Conservation (phyloP, 2,329 filamentous ascomycete genomes). For the Fusarium avenaceum region DNA sequence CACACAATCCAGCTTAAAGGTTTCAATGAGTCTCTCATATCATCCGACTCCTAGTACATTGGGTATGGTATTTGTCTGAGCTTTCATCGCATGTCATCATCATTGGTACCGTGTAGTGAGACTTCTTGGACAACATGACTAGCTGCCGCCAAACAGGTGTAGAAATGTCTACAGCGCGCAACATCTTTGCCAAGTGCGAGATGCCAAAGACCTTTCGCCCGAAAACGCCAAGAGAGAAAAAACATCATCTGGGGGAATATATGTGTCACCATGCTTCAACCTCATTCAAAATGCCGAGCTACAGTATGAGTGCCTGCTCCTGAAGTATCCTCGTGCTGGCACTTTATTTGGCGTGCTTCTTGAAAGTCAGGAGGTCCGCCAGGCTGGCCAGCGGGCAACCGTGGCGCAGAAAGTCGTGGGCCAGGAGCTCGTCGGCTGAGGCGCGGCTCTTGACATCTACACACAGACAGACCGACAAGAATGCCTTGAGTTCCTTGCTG, state of each 20-base stretch:
- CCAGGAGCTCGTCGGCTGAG: conserved; percentile 88
- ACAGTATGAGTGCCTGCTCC: conserved; percentile 38
- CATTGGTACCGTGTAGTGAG: conserved; percentile 34
- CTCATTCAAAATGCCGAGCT: conserved; percentile 44
- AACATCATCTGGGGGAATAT: conserved; percentile 48
- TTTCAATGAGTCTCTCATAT: conserved; percentile 23
- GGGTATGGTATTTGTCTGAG: conserved; percentile 40
- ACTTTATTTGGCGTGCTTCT: conserved; percentile 75
- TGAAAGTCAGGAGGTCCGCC: conserved; percentile 89
- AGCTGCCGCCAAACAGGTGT: conserved; percentile 18
- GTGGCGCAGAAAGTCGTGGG: conserved; percentile 94
- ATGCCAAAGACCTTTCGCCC: conserved; percentile 45
- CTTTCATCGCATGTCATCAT: conserved; percentile 47
- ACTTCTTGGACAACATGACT: conserved; percentile 28
- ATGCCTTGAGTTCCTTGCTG: conserved; percentile 97
- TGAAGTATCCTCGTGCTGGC: conserved; percentile 30
- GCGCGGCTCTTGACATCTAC: conserved; percentile 96
- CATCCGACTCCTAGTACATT: conserved; percentile 28
- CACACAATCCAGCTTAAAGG: conserved; percentile 21
- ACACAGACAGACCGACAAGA: conserved; percentile 94
- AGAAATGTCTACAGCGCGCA: conserved; percentile 18
- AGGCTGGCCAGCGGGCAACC: conserved; percentile 87
- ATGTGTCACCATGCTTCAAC: conserved; percentile 47
- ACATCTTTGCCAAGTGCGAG: conserved; percentile 41
- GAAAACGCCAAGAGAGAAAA: conserved; percentile 49